Evolutionary conservation across 2,329 filamentous ascomycete species (phyloP), one percentile per base, ranked within the genome.

Genomic region (Teratosphaeria nubilosa): DNA sequence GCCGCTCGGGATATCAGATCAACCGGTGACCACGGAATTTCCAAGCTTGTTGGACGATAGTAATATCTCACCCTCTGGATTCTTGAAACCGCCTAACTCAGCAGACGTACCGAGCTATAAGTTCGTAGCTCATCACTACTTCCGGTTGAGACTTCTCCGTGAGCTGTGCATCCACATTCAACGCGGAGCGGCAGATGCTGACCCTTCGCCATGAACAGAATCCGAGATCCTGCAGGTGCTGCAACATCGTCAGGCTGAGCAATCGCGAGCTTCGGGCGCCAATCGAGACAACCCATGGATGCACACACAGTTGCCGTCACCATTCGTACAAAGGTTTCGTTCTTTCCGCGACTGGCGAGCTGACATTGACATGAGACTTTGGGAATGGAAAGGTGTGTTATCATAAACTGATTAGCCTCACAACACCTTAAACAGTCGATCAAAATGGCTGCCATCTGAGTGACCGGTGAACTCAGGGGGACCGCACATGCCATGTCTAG

Each of bases 221-320:
- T 96, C 92, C 0, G 92, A 97, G 73, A 96, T 97, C 54, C 77
- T 96, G 41, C 91, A 97, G 71, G 92, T 97, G 1, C 76, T 96
- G 61, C 92, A 96, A 72, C 88, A 94, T 71, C 90, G 95, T 61
- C 91, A 96, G 73, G 88, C 91, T 0, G 87, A 94, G 64, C 82
- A 87, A 63, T 88, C 88, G 9, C 82, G 90, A 61, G 80, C 82
- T 32, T 79, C 80, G 54, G 83, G 84, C 3, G 82, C 85, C 54
- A 86, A 87, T 66, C 75, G 78, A 55, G 75, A 77, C 57, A 90
- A 90, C 66, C 82, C 83, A 1, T 90, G 84, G 68, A 91, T 91
- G 79, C 87, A 88, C 68, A 88, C 85, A 3, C 82, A 87, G 55
- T 79, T 96, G 1, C 85, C 88, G 0, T 96, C 90, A 1, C 90